Conservation (phyloP, 2,329 filamentous ascomycete species). For the Simplicillium aogashimaense region DNA sequence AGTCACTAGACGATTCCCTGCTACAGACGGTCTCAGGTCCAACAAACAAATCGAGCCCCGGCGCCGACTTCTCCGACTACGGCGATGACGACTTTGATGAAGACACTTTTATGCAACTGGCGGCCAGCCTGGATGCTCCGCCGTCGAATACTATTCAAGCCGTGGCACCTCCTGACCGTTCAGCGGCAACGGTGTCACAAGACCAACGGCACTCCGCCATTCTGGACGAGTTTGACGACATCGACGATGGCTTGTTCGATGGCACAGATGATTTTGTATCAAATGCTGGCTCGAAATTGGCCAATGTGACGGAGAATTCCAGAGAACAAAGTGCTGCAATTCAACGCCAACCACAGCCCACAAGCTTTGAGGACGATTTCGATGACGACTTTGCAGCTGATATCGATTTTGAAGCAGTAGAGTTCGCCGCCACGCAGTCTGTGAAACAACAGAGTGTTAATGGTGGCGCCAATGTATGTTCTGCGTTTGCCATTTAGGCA, state of each 20-base stretch:
- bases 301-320: too few relatives aligned
- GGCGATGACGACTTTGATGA: constrained; percentile 51
- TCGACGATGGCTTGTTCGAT: constrained; percentile 51
- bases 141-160: too few relatives aligned
- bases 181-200: too few relatives aligned
- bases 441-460: constrained; percentile 20
- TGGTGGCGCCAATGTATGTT: constrained; percentile 26
- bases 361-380: constrained; percentile 21
- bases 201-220: constrained; percentile 9
- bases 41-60: neutral
- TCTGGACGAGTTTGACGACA: constrained; percentile 55
- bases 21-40: neutral
- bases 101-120: constrained; percentile 45
- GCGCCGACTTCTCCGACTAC: constrained; percentile 33
- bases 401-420: constrained; percentile 68
- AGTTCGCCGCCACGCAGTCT: constrained; percentile 64
- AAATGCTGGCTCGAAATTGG: too few relatives aligned
- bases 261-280: constrained; percentile 26
- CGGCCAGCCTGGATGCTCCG: constrained; percentile 25
- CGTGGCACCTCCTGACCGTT: too few relatives aligned
- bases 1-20: neutral
- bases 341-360: constrained; percentile 5
- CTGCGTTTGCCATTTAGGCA: constrained; percentile 10
- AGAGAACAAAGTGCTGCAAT: neutral
- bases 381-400: constrained; percentile 52